Evolutionary conservation across 2,329 filamentous ascomycete genomes (phyloP), one percentile per base, ranked within the genome.

Genomic region (Davidsoniella eucalypti): DNA sequence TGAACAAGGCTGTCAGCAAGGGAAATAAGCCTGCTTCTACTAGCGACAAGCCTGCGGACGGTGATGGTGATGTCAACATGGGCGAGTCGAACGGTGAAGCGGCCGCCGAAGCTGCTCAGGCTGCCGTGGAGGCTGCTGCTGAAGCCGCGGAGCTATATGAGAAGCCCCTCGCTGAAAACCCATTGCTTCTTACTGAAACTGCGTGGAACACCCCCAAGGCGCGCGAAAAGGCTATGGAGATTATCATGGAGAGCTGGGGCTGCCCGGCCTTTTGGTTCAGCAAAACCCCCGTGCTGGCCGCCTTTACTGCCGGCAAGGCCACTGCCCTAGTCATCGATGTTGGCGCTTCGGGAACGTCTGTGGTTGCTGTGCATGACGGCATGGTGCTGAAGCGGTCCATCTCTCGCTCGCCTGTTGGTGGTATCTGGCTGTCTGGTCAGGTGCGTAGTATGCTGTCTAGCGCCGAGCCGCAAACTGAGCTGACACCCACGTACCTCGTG

Each of bases 201-300:
- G 84, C 86, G 9, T 96, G 90, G 88, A 96, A 94, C 66, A 75
- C 80, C 23, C 66, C 76, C 41, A 95, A 95, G 69, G 78, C 84
- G 54, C 76, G 93, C 54, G 92, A 98, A 68, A 94, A 92, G 75
- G 82, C 83, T 39, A 90, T 95, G 59, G 92, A 98, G 68, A 80
- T 96, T 55, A 87, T 87, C 53, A 95, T 98, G 82, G 92, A 98
- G 71, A 85, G 80, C 61, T 98, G 92, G 87, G 88, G 87, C 25
- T 84, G 83, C 51, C 92, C 92, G 16, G 92, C 92, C 4, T 96
- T 95, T 65, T 98, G 90, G 75, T 71, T 96, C 54, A 86, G 86
- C 55, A 80, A 86, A 60, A 93, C 81, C 49, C 87, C 90, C 23
- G 88, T 95, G 41, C 75, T 95, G 62, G 81, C 90, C 50, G 84